Evolutionary conservation across 2,329 filamentous ascomycete species (phyloP).

Genomic region (Aspergillus uvarum): DNA sequence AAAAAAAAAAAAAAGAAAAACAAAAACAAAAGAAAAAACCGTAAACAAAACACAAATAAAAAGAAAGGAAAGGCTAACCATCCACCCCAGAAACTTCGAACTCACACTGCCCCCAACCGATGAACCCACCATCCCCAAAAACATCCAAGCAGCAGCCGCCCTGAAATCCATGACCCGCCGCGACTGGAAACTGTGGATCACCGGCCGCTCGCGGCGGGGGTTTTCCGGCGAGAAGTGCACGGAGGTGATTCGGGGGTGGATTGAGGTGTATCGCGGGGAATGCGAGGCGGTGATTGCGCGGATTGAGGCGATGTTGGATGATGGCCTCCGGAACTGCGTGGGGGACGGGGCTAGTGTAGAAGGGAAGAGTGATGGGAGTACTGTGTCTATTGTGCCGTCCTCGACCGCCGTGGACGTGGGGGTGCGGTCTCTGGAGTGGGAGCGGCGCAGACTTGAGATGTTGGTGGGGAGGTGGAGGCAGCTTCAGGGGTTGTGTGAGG

Average conservation of each 20-base stretch:
- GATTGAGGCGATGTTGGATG: conserved; percentile 6
- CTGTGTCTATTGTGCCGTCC: too few relatives aligned
- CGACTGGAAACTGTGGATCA: conserved; percentile 32
- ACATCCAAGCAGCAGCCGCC: conserved; percentile 28
- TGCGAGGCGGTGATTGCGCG: conserved; percentile 18
- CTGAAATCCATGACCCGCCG: conserved; percentile 30
- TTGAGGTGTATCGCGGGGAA: conserved; percentile 29
- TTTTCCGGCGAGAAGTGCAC: conserved; percentile 24
- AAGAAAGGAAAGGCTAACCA: too few relatives aligned
- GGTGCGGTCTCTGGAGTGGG: neutral
- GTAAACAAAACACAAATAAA: too few relatives aligned
- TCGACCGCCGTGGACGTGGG: neutral
- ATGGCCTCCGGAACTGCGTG: neutral
- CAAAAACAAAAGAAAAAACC: too few relatives aligned
- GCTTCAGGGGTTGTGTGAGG: conserved; percentile 29
- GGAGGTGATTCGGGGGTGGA: conserved; percentile 26
- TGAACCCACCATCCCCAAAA: conserved; percentile 28
- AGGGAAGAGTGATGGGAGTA: neutral
- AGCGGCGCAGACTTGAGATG: conserved; percentile 17
- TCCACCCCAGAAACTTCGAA: conserved; percentile 30
- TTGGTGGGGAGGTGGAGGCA: conserved; percentile 35
- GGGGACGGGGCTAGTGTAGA: neutral
- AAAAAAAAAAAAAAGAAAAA: too few relatives aligned
- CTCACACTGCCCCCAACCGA: conserved; percentile 20
- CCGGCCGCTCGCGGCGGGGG: conserved; percentile 20